Percentiles rank a stretch among this genome's conserved stretches.
Conservation (phyloP, 768 basidiomycete genomes). For the Fibroporia radiculosa region DNA sequence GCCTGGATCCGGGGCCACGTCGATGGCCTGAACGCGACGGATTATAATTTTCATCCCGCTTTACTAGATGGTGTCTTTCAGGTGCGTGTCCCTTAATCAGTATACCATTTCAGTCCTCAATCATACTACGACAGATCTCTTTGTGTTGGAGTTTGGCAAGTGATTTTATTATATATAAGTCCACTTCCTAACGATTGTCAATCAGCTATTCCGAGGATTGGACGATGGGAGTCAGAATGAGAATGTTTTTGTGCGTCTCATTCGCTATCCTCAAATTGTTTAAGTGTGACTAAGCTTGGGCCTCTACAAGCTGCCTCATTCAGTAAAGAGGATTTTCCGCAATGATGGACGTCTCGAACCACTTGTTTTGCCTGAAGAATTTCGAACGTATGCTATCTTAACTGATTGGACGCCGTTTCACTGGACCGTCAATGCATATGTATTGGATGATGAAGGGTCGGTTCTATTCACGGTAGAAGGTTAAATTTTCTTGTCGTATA, state of each 20-base stretch:
- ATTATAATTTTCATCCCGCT: slow-evolving; percentile 2
- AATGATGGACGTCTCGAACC: slow-evolving; percentile 4
- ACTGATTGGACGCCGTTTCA: slow-evolving; percentile 1
- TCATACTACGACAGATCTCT: no score
- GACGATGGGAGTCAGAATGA: no score
- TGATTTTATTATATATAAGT: no score
- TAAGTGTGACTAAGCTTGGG: neutral
- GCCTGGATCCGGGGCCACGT: slow-evolving; percentile 6
- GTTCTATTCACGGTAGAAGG: slow-evolving; percentile 6
- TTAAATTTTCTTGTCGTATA: neutral
- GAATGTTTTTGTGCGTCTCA: no score
- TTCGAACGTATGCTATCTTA: slow-evolving; percentile 1
- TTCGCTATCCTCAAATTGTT: no score
- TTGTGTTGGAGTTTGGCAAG: no score
- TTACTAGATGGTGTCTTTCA: slow-evolving; percentile 6
- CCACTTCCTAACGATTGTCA: no score
- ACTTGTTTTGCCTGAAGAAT: slow-evolving; percentile 3
- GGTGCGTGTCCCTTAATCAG: no score
- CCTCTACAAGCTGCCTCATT: slow-evolving; percentile 5
- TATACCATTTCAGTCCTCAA: no score
- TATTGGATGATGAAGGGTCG: neutral
- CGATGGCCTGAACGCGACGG: slow-evolving; percentile 1
- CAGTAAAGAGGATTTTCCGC: neutral
- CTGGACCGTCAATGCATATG: slow-evolving; percentile 2
- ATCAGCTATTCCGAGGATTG: no score